phyloP scores from a whole-genome alignment of 495 filamentous ascomycete species.

The Extremus antarcticus region DNA sequence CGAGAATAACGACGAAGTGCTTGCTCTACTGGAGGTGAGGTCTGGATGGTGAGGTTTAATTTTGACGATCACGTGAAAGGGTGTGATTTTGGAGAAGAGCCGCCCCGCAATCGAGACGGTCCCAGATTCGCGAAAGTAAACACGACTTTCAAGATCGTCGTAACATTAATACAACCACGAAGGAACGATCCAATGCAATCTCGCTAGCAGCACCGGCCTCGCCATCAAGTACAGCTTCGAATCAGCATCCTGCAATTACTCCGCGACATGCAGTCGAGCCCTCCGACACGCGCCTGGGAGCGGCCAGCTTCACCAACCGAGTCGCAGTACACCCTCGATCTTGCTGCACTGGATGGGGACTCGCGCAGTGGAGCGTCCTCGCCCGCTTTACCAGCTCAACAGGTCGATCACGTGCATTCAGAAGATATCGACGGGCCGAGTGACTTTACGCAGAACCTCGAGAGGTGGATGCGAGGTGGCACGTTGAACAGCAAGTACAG shows the following conservation, averaged over 20 bases:
- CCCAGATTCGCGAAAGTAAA: neutral
- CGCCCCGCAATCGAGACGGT: constrained; percentile 1
- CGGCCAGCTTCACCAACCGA: constrained; percentile 7
- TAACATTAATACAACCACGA: neutral
- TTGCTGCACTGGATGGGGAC: constrained; percentile 16
- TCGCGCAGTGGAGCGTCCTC: constrained; percentile 4
- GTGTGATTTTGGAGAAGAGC: no score
- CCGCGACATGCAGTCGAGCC: constrained; percentile 12
- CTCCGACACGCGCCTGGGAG: constrained; percentile 16
- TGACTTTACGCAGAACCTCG: constrained; percentile 33
- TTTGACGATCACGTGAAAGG: no score
- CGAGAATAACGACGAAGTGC: neutral
- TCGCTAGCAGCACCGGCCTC: neutral
- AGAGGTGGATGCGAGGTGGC: constrained; percentile 26
- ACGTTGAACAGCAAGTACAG: constrained; percentile 4
- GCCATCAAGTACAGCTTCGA: neutral
- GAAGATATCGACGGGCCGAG: constrained; percentile 32
- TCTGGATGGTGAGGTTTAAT: no score
- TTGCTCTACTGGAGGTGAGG: neutral
- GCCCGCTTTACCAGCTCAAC: constrained; percentile 1
- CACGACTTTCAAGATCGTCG: neutral
- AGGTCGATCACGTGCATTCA: constrained; percentile 14
- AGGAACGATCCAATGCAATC: neutral
- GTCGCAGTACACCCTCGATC: constrained; percentile 18
- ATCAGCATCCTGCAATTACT: neutral